These are phyloP conservation scores for Evernia prunastri DNA, from an alignment of 495 filamentous ascomycete genomes.

Conservation along the genomic window DNA sequence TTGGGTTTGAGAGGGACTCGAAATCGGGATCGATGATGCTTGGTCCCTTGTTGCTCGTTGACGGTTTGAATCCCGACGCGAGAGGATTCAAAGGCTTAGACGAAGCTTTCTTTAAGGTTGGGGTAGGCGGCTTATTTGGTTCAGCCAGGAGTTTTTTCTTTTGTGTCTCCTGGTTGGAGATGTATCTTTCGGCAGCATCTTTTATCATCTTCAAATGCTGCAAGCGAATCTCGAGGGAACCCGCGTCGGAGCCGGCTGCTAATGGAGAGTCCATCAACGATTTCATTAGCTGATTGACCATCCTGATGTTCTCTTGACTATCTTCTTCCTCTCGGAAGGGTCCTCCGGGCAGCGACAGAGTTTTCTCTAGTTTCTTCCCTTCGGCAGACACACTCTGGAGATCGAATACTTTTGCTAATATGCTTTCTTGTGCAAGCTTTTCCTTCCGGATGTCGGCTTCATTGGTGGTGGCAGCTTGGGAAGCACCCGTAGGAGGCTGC, in stretches of 20 bases:
- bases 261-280: slow-evolving; percentile 12
- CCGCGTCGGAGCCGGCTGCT: slow-evolving; percentile 2
- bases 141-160: slow-evolving; percentile 6
- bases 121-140: slow-evolving; percentile 9
- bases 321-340: slow-evolving; percentile 27
- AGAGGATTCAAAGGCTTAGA: slow-evolving; percentile 17
- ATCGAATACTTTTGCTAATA: slow-evolving; percentile 49
- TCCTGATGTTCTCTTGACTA: slow-evolving; percentile 37
- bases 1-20: not conserved
- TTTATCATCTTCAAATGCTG: slow-evolving; percentile 23
- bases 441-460: slow-evolving; percentile 39
- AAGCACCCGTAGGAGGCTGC: slow-evolving; percentile 10
- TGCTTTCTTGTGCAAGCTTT: slow-evolving; percentile 46
- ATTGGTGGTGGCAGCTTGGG: slow-evolving; percentile 20
- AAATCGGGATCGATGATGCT: slow-evolving; percentile 9
- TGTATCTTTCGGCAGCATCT: slow-evolving; percentile 22
- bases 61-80: slow-evolving; percentile 9
- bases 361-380: slow-evolving; percentile 30
- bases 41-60: slow-evolving; percentile 2
- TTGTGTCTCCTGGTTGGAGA: slow-evolving; percentile 16
- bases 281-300: slow-evolving; percentile 31
- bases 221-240: slow-evolving; percentile 16
- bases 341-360: slow-evolving; percentile 23
- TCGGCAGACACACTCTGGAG: slow-evolving; percentile 33
- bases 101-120: slow-evolving; percentile 11